Conservation (phyloP, 2,329 filamentous ascomycete genomes). For the Calonectria pseudoreteaudii region DNA sequence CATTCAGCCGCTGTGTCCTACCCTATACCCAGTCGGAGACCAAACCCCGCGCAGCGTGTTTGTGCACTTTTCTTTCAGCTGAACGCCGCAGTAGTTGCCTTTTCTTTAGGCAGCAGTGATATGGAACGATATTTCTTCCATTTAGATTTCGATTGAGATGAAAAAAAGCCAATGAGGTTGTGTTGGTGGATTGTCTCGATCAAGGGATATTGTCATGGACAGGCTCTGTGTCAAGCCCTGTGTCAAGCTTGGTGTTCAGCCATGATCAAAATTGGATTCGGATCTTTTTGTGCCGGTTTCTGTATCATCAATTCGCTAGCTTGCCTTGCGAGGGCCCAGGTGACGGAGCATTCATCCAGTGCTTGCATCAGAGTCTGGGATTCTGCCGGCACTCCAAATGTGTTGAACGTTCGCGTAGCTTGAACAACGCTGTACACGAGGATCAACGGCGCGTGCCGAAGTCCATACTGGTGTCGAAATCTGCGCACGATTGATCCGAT, state of each 20-base stretch:
- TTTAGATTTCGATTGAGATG: not conserved
- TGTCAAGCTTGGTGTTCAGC: not conserved
- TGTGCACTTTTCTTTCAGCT: not conserved
- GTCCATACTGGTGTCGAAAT: constrained; percentile 36
- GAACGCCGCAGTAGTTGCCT: not conserved
- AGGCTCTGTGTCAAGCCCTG: not conserved
- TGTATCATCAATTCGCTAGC: not conserved
- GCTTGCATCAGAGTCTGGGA: constrained; percentile 20
- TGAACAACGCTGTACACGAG: constrained; percentile 41
- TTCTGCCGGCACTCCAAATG: constrained; percentile 1
- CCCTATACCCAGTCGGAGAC: not conserved
- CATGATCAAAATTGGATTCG: not conserved
- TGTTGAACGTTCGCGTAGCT: constrained; percentile 28
- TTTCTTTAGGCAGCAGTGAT: not conserved
- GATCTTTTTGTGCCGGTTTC: not conserved
- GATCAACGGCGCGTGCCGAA: constrained; percentile 36
- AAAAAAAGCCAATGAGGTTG: no score
- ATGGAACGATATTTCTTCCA: not conserved
- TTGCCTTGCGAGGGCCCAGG: constrained; percentile 18
- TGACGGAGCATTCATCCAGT: constrained; percentile 19
- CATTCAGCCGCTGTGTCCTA: not conserved
- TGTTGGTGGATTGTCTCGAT: not conserved
- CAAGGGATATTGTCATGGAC: not conserved
- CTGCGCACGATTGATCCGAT: constrained; percentile 35
- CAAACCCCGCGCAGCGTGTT: not conserved